phyloP scores from a whole-genome alignment of 805 yeast species.

The Kluyveromyces wickerhamii region DNA sequence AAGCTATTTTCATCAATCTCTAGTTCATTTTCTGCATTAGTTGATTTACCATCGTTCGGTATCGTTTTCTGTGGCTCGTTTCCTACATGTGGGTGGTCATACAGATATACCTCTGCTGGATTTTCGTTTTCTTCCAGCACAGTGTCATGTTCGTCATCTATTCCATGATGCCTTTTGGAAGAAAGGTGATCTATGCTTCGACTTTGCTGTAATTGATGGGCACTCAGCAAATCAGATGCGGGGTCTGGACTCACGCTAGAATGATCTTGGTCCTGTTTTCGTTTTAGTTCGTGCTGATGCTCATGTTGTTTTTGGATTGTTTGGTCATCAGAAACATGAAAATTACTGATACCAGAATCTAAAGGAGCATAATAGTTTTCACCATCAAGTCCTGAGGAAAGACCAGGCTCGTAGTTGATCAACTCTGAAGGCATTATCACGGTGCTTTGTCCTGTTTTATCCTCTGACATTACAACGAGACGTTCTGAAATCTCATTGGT shows the following conservation, averaged over 20 bases:
- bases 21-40: neutral
- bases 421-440: slow-evolving; percentile 2
- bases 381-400: neutral
- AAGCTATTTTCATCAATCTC: neutral
- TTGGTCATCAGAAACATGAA: slow-evolving; percentile 2
- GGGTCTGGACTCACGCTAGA: no score
- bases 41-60: neutral
- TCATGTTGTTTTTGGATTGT: neutral
- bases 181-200: no score
- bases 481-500: slow-evolving; percentile 8
- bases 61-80: neutral
- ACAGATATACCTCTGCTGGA: slow-evolving; percentile 15
- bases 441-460: neutral
- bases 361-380: slow-evolving; percentile 15
- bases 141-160: slow-evolving; percentile 3
- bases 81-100: slow-evolving; percentile 13
- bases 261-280: neutral
- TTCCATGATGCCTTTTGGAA: no score
- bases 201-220: no score
- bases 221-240: no score
- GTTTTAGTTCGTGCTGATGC: neutral
- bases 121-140: slow-evolving; percentile 1
- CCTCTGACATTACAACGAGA: neutral
- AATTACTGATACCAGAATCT: slow-evolving; percentile 11
- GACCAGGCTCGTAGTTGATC: neutral